Evolutionary conservation across 495 filamentous ascomycete genomes (phyloP).

Genomic region (Patellaria atrata): DNA sequence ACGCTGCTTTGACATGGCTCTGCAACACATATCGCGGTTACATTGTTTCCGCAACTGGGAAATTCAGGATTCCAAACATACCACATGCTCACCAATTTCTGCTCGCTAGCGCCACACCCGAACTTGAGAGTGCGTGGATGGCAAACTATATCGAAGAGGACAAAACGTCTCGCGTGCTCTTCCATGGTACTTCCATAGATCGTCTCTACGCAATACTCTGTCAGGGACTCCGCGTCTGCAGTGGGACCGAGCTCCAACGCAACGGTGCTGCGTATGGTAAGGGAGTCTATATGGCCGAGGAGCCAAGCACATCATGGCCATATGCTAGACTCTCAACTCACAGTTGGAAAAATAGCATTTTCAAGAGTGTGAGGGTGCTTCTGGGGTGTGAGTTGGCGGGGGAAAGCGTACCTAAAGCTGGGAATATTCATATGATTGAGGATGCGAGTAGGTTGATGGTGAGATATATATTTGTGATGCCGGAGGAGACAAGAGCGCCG

Average conservation of each 20-base stretch:
- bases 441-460: conserved; percentile 20
- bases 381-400: conserved; percentile 25
- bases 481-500: conserved; percentile 7
- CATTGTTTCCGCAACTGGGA: conserved; percentile 19
- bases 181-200: conserved; percentile 25
- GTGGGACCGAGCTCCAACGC: conserved; percentile 18
- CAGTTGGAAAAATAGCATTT: conserved; percentile 16
- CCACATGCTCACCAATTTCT: conserved; percentile 25
- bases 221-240: conserved; percentile 20
- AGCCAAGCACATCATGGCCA: conserved; percentile 18
- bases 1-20: conserved; percentile 21
- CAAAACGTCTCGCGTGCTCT: conserved; percentile 16
- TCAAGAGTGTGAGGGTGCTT: conserved; percentile 18
- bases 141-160: conserved; percentile 1
- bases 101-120: conserved; percentile 21
- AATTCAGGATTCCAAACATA: conserved; percentile 18
- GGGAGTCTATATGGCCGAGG: conserved; percentile 25
- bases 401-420: not conserved
- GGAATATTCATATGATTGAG: conserved; percentile 20
- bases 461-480: conserved; percentile 24
- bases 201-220: conserved; percentile 22
- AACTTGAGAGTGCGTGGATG: conserved; percentile 17
- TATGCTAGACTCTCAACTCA: conserved; percentile 9
- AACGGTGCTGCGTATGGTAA: conserved; percentile 22
- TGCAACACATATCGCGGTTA: conserved; percentile 22